Conservation (phyloP, 129 eudicot species). For the Chrysanthemum makinoi region DNA sequence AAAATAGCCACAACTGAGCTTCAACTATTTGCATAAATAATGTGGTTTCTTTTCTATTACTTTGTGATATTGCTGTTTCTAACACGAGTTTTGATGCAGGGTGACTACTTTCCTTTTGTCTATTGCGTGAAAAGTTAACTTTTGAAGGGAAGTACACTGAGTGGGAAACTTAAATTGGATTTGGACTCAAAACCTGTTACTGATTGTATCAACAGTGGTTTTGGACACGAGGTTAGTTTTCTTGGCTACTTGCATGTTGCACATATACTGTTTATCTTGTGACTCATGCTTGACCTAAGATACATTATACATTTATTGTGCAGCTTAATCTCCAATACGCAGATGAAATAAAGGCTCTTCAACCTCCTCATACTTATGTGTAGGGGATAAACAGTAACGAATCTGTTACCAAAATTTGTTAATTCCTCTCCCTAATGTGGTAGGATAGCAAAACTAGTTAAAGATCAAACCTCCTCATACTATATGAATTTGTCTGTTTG, state of each 20-base stretch:
- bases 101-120: slow-evolving; percentile 72
- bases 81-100: slow-evolving; percentile 44
- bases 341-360: slow-evolving; percentile 62
- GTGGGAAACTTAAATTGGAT: slow-evolving; percentile 81
- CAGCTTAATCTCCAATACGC: slow-evolving; percentile 79
- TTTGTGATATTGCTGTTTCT: slow-evolving; percentile 2
- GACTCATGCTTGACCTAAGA: neutral
- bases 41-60: neutral
- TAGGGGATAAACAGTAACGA: too few species aligned
- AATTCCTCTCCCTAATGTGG: too few species aligned
- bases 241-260: slow-evolving; percentile 6
- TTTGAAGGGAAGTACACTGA: slow-evolving; percentile 41
- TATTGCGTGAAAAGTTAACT: slow-evolving; percentile 73
- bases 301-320: slow-evolving; percentile 5
- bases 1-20: too few species aligned
- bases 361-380: slow-evolving; percentile 88
- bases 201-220: slow-evolving; percentile 54
- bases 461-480: too few species aligned
- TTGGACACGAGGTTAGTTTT: slow-evolving; percentile 66
- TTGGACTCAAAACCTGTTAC: slow-evolving; percentile 66
- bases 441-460: too few species aligned
- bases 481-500: too few species aligned
- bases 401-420: too few species aligned
- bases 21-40: neutral
- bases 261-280: neutral